Base-by-base conservation (phyloP, 1,284 basidiomycete species). In the Ganoderma lucidum region DNA sequence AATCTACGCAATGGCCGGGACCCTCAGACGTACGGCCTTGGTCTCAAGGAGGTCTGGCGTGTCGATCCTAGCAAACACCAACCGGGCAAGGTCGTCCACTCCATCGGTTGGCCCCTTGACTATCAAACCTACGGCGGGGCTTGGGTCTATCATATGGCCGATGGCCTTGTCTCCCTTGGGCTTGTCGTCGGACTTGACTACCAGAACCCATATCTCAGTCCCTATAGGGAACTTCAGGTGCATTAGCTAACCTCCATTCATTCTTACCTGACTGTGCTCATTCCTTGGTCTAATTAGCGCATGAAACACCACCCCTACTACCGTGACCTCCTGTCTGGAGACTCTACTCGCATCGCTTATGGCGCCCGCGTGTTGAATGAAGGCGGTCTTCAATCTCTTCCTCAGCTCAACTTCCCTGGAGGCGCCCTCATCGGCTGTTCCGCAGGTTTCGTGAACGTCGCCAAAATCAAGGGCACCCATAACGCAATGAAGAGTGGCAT, bases 401-500 rank as follows among this genome's bases (percentile, higher is more conserved):
- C 97, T 3, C 92, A 92, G 78, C 86, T 99, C 53, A 84, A 96
- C 78, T 99, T 99, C 87, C 96, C 97, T 0, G 97, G 98, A 17
- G 97, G 98, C 41, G 97, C 96, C 0, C 83, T 99, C 59, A 90
- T 99, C 62, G 97, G 97, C 0, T 99, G 97, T 82, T 93, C 96
- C 0, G 97, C 97, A 0, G 98, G 96, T 30, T 97, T 99, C 82
- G 88, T 99, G 69, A 99, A 99, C 82, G 90, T 98, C 17, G 94
- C 97, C 51, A 99, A 99, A 84, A 99, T 99, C 83, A 99, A 99
- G 81, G 97, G 97, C n/a, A 98, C 97, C 0, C 98, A 99, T 81
- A 99, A 97, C 71, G 97, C 97, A n/a, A 99, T 99, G 97, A 98
- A 99, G 85, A 95, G 93, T 58, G 97, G 97, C 28, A 99, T 99